phyloP scores from a whole-genome alignment of 306 rosid genomes.

The Cyclanthera cordifolia region DNA sequence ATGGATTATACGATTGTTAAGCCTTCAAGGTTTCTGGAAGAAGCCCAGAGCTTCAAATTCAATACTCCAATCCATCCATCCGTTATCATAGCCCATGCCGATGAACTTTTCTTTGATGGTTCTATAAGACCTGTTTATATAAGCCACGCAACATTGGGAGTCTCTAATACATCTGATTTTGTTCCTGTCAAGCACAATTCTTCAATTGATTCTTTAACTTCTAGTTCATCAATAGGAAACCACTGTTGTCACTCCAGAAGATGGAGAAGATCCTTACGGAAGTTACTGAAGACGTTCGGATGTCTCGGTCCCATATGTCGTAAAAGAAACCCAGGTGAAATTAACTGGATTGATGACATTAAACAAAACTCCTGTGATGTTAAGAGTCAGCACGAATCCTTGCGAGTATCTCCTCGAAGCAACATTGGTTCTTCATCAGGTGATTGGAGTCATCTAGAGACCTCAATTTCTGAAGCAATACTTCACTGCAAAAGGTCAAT shows the following conservation, averaged over 20 bases:
- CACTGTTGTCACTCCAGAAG: constrained; percentile 24
- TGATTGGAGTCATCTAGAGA: constrained; percentile 31
- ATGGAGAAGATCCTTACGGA: constrained; percentile 24
- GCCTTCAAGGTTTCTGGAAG: constrained; percentile 9
- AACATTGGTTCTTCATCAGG: constrained; percentile 5
- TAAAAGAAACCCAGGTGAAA: constrained; percentile 25
- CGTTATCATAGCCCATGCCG: constrained; percentile 41
- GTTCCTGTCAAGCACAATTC: constrained; percentile 3
- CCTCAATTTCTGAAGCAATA: constrained; percentile 50
- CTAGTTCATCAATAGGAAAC: constrained; percentile 16
- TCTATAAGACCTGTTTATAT: constrained; percentile 26
- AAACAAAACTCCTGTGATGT: constrained; percentile 23
- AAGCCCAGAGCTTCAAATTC: constrained; percentile 39
- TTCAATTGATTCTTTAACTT: constrained; percentile 20
- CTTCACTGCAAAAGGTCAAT: constrained; percentile 61
- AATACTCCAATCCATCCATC: constrained; percentile 25
- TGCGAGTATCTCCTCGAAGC: constrained; percentile 26
- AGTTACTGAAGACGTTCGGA: constrained; percentile 18
- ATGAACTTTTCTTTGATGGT: constrained; percentile 55
- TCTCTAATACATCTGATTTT: constrained; percentile 17
- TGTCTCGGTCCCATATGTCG: constrained; percentile 19
- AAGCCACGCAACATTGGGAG: constrained; percentile 13
- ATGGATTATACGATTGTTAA: constrained; percentile 1
- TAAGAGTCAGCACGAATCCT: constrained; percentile 22
- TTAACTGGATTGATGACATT: constrained; percentile 28